Base-by-base conservation (phyloP, 2,329 filamentous ascomycete genomes). In the Talaromyces sp. region DNA sequence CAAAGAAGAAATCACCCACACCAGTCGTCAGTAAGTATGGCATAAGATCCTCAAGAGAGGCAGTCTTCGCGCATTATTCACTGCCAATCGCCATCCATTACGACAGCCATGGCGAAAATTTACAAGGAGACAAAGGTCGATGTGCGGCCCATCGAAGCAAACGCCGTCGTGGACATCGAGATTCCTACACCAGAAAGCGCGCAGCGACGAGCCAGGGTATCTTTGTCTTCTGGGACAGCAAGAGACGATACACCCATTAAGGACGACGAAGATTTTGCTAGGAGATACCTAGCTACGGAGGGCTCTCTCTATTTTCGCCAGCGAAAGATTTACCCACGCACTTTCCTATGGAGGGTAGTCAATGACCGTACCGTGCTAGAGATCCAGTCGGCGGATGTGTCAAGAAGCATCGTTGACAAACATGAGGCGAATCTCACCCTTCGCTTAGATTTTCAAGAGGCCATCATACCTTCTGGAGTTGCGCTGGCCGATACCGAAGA, bases 81-180 rank as follows among this genome's bases (percentile, higher is more conserved):
- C 35, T 33, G 40, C 21, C 31, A 19, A 28, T 17, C 2, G 22
- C 35, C n/a, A 17, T 7, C 13, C n/a, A 56, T 61, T 60, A 45
- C 59, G 33, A 39, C 59, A 66, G 76, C 69, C 70, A 88, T 88
- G 87, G 84, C 81, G 78, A 80, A 79, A 83, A 80, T 89, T 75
- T 94, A 89, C 80, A 92, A 91, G 79, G 91, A 95, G 81, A 91
- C 89, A 73, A 86, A 89, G 72, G 79, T 96, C 74, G 90, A 89
- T 74, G 82, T 94, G 67, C 89, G 94, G 75, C 85, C 86, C 63
- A 81, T 84, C 61, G 87, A 84, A 66, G 79, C 82, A 64, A 84
- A 83, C 66, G 88, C 87, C 60, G 82, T 87, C 67, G 83, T 91
- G 70, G 84, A 86, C 67, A 84, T 93, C 68, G 80, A 84, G 67